A percentile compares a stretch with the other conserved stretches of the same genome.
Conservation (phyloP, 2,329 filamentous ascomycete genomes). For the Nemania sp. region DNA sequence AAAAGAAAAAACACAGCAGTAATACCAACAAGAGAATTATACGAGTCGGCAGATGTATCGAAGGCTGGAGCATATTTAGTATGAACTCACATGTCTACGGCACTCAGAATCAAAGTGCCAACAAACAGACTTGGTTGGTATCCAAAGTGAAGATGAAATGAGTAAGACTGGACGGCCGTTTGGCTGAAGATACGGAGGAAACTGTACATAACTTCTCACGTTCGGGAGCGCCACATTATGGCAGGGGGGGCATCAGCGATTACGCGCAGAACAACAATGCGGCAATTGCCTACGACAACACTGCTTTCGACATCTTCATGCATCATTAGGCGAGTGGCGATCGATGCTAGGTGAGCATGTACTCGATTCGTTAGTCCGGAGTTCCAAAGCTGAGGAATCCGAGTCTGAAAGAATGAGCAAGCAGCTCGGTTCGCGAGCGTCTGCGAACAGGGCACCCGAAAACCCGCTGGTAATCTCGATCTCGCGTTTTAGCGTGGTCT, state of each 20-base stretch:
- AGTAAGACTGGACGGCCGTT: too few relatives aligned
- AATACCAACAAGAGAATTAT: too few relatives aligned
- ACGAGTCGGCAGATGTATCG: not conserved
- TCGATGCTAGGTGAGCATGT: conserved; percentile 48
- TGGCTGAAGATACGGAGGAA: too few relatives aligned
- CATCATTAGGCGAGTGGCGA: not conserved
- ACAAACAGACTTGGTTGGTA: too few relatives aligned
- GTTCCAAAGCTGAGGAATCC: conserved; percentile 61
- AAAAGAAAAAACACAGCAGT: too few relatives aligned
- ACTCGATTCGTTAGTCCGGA: conserved; percentile 67
- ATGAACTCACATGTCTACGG: not conserved
- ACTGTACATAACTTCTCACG: too few relatives aligned
- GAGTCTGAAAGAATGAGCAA: conserved; percentile 67
- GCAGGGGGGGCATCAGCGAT: not conserved
- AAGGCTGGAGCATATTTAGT: not conserved
- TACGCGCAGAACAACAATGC: not conserved
- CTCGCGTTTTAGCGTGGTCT: conserved; percentile 67
- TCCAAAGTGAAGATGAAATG: too few relatives aligned
- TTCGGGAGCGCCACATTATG: too few relatives aligned
- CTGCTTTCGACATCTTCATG: not conserved
- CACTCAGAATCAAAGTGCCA: not conserved
- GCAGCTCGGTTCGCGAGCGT: conserved; percentile 28
- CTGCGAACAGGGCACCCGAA: conserved; percentile 25
- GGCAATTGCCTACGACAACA: not conserved
- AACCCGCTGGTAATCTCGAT: conserved; percentile 46